phyloP scores from a whole-genome alignment of 768 basidiomycete genomes.

The Ephemerocybe angulata region DNA sequence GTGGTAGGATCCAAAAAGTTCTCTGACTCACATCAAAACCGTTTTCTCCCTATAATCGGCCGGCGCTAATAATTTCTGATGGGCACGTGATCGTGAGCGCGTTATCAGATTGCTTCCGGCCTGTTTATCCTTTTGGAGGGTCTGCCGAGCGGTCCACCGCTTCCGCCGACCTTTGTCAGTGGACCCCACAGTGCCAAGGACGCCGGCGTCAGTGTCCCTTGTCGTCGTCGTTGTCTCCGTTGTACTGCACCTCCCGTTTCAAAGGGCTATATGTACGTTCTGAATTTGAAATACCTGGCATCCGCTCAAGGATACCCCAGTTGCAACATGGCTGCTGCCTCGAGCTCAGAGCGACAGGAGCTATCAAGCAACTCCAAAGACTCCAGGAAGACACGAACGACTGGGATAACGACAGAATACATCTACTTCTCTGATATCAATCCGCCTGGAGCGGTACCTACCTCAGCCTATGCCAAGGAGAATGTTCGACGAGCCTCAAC shows the following conservation, averaged over 20 bases:
- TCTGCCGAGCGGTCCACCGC: no score
- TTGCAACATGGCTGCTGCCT: not conserved
- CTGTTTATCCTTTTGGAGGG: not conserved
- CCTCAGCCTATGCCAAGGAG: slow-evolving; percentile 3
- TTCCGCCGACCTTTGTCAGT: no score
- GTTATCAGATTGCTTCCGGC: not conserved
- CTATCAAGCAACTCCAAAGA: not conserved
- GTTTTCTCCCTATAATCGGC: not conserved
- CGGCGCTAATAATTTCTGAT: slow-evolving; percentile 4
- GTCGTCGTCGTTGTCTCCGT: not conserved
- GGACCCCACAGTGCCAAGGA: not conserved
- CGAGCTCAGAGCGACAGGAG: not conserved
- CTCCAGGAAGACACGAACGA: not conserved
- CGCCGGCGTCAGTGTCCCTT: not conserved
- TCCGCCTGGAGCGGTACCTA: not conserved
- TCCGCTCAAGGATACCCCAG: not conserved
- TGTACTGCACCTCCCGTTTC: not conserved
- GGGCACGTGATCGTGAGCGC: not conserved
- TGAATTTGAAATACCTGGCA: not conserved
- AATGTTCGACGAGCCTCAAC: not conserved
- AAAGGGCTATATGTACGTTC: not conserved
- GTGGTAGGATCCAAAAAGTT: not conserved
- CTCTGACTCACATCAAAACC: slow-evolving; percentile 1
- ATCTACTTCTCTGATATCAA: not conserved
- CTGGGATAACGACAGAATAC: not conserved